A percentile compares a stretch with the other conserved stretches of the same genome.
phyloP scores from a whole-genome alignment of 495 filamentous ascomycete genomes.

The Lepraria neglecta region DNA sequence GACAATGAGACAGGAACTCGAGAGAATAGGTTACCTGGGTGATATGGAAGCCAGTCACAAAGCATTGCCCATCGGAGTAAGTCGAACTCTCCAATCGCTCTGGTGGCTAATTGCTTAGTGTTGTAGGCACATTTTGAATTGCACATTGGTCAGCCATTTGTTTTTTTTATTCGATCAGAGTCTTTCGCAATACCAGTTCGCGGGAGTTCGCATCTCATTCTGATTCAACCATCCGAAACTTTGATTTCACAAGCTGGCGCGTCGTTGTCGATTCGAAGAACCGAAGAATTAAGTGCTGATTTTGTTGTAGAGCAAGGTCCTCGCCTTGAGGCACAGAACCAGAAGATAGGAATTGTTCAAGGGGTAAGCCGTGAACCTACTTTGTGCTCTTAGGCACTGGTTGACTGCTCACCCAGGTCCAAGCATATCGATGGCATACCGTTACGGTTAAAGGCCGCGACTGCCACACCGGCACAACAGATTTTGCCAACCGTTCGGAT shows the following conservation, averaged over 20 bases:
- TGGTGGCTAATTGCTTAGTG: background rate
- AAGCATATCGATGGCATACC: conserved; percentile 65
- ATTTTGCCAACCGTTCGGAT: conserved; percentile 48
- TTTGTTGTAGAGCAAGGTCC: conserved; percentile 58
- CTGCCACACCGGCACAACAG: conserved; percentile 71
- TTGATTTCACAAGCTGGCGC: background rate
- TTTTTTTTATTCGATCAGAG: background rate
- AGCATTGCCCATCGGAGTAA: conserved; percentile 55
- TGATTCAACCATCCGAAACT: background rate
- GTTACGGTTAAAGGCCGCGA: conserved; percentile 60
- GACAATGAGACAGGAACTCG: conserved; percentile 61
- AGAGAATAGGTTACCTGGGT: conserved; percentile 67
- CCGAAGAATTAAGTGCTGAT: background rate
- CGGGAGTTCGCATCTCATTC: background rate
- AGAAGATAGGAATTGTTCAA: conserved; percentile 64
- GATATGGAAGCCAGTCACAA: conserved; percentile 49
- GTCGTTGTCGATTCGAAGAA: too few species aligned
- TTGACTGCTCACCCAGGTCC: conserved; percentile 24
- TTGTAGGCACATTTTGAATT: conserved; percentile 68
- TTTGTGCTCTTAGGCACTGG: background rate
- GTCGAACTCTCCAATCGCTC: background rate
- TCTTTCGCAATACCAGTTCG: background rate
- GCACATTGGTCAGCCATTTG: conserved; percentile 47
- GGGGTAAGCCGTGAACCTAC: conserved; percentile 41
- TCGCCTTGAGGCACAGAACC: conserved; percentile 53